Evolutionary conservation across 352 stramenopile genomes (phyloP).

Genomic region (Phytophthora syringae): DNA sequence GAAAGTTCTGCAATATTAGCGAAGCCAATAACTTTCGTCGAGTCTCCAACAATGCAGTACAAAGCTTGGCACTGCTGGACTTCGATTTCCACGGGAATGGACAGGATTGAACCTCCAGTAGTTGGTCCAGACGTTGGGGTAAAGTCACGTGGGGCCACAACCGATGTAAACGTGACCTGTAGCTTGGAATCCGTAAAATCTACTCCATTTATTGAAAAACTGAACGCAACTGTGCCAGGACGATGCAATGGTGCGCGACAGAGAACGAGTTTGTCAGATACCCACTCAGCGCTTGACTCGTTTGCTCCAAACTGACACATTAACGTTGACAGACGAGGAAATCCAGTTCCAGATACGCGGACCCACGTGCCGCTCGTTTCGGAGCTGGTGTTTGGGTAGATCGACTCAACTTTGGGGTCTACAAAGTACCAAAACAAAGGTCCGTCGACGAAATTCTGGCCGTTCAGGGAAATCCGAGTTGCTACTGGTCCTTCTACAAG

Average conservation of each 20-base stretch:
- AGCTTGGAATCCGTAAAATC: slow-evolving; percentile 44
- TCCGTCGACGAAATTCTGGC: slow-evolving; percentile 46
- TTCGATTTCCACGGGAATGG: slow-evolving; percentile 22
- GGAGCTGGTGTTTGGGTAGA: slow-evolving; percentile 30
- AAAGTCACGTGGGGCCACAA: slow-evolving; percentile 11
- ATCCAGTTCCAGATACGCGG: slow-evolving; percentile 24
- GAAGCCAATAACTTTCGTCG: slow-evolving; percentile 11
- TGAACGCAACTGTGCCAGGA: slow-evolving; percentile 29
- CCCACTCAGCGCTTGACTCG: slow-evolving; percentile 28
- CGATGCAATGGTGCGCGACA: slow-evolving; percentile 39
- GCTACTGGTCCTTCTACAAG: slow-evolving; percentile 5
- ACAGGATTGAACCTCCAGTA: slow-evolving; percentile 39
- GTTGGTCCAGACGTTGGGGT: slow-evolving; percentile 35
- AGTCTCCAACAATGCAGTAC: slow-evolving; percentile 37
- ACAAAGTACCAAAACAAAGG: slow-evolving; percentile 49
- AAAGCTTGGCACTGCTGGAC: slow-evolving; percentile 28
- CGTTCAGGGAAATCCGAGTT: slow-evolving; percentile 43
- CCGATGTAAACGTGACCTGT: slow-evolving; percentile 37
- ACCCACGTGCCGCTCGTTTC: slow-evolving; percentile 27
- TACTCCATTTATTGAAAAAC: slow-evolving; percentile 62
- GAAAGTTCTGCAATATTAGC: not conserved
- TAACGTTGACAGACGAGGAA: slow-evolving; percentile 47
- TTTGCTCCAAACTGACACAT: slow-evolving; percentile 51
- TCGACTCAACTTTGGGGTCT: slow-evolving; percentile 29
- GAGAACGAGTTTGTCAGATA: slow-evolving; percentile 32